Percentiles rank a stretch among this genome's conserved stretches.
These are phyloP conservation scores for Suillus americanus DNA, from an alignment of 768 basidiomycete species.

Conservation along the genomic window DNA sequence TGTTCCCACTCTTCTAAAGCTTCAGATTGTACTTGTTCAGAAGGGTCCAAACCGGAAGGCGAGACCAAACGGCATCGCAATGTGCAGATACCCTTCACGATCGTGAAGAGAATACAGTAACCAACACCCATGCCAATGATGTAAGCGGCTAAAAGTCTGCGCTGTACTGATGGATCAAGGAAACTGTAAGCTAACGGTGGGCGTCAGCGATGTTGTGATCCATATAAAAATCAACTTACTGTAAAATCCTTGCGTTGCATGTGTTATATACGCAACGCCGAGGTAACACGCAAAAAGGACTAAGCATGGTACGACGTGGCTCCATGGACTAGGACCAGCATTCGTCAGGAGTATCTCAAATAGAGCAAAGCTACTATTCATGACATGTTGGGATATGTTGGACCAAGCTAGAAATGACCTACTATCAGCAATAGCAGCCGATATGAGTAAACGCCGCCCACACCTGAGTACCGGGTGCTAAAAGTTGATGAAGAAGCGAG, in stretches of 20 bases:
- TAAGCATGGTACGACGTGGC: slow-evolving; percentile 44
- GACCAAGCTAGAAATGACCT: slow-evolving; percentile 45
- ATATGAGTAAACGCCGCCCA: slow-evolving; percentile 14
- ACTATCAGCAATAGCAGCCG: slow-evolving; percentile 6
- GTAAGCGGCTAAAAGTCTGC: slow-evolving; percentile 53
- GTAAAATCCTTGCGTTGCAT: slow-evolving; percentile 61
- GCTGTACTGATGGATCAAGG: slow-evolving; percentile 51
- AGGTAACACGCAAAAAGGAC: slow-evolving; percentile 56
- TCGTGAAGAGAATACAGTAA: slow-evolving; percentile 48
- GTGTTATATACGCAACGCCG: slow-evolving; percentile 67
- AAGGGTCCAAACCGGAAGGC: slow-evolving; percentile 9
- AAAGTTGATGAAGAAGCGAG: slow-evolving; percentile 46
- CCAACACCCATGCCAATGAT: slow-evolving; percentile 59
- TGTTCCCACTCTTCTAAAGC: slow-evolving; percentile 48
- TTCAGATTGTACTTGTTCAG: slow-evolving; percentile 18
- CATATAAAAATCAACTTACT: slow-evolving; percentile 38
- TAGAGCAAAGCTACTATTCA: slow-evolving; percentile 58
- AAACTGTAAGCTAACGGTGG: slow-evolving; percentile 59
- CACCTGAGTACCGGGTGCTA: slow-evolving; percentile 37
- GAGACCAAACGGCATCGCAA: slow-evolving; percentile 37
- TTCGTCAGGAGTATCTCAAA: slow-evolving; percentile 61
- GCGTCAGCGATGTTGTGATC: slow-evolving; percentile 6
- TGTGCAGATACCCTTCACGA: slow-evolving; percentile 43
- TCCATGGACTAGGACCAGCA: slow-evolving; percentile 51
- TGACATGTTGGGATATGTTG: slow-evolving; percentile 58